Conservation (phyloP, 176 grass and related monocot species). For the Puccinellia tenuiflora region DNA sequence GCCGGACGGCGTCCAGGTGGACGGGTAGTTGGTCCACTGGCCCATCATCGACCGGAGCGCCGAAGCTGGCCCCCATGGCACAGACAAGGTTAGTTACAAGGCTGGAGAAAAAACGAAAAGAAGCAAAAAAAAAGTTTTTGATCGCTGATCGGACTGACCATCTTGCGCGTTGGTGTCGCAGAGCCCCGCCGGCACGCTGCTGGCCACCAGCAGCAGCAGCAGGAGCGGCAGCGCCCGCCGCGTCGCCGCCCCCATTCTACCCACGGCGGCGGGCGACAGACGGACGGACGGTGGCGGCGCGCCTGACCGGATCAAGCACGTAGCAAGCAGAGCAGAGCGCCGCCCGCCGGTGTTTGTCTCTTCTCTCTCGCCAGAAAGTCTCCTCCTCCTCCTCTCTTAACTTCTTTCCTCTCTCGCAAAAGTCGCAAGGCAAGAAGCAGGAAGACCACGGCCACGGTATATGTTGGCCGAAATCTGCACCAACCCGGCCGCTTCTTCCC, state of each 20-base stretch:
- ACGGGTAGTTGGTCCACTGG: constrained; percentile 29
- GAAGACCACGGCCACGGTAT: too few species aligned
- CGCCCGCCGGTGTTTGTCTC: too few species aligned
- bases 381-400: background rate
- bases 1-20: constrained; percentile 22
- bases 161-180: constrained; percentile 29
- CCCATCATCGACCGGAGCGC: constrained; percentile 18
- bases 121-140: background rate
- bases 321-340: too few species aligned
- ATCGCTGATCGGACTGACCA: constrained; percentile 16
- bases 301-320: too few species aligned
- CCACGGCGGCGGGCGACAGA: too few species aligned
- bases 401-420: too few species aligned
- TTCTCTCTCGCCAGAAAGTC: background rate
- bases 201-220: background rate
- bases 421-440: too few species aligned
- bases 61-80: background rate
- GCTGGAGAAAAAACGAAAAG: background rate
- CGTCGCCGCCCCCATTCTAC: constrained; percentile 1
- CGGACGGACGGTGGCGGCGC: too few species aligned
- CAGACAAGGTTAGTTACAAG: background rate
- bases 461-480: too few species aligned
- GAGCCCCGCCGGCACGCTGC: constrained; percentile 3
- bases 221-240: background rate
- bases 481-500: too few species aligned